phyloP scores from a whole-genome alignment of 306 rosid genomes.

The Gleditsia sinensis region DNA sequence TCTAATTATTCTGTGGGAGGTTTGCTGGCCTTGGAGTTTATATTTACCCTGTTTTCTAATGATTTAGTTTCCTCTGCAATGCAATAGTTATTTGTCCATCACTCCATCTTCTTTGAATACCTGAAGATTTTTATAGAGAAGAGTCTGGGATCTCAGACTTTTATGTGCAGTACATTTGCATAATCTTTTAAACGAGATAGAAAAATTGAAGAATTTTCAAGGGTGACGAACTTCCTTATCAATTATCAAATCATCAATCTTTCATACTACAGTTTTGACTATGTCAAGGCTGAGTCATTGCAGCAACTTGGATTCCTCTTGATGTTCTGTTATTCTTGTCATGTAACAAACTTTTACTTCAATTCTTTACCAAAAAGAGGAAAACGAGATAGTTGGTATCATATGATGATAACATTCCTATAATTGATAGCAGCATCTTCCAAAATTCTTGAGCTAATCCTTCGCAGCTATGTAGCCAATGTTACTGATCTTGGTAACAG shows the following conservation, averaged over 20 bases:
- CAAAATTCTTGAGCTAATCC: background rate
- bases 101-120: background rate
- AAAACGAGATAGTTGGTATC: constrained; percentile 1
- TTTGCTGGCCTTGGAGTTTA: background rate
- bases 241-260: background rate
- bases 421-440: background rate
- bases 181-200: background rate
- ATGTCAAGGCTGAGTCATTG: background rate
- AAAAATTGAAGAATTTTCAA: background rate
- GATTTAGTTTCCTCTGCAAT: background rate
- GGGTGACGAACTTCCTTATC: background rate
- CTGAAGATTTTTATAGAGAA: background rate
- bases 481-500: background rate
- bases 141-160: background rate
- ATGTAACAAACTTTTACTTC: background rate
- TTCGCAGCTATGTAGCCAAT: background rate
- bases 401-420: background rate
- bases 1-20: background rate
- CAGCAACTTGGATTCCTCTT: constrained; percentile 2
- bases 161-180: too few species aligned
- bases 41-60: background rate
- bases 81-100: background rate
- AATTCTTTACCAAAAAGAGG: background rate
- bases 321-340: background rate
- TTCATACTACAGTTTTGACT: background rate